Conservation (phyloP, 2,329 filamentous ascomycete species). For the Fusarium sarcochroum region DNA sequence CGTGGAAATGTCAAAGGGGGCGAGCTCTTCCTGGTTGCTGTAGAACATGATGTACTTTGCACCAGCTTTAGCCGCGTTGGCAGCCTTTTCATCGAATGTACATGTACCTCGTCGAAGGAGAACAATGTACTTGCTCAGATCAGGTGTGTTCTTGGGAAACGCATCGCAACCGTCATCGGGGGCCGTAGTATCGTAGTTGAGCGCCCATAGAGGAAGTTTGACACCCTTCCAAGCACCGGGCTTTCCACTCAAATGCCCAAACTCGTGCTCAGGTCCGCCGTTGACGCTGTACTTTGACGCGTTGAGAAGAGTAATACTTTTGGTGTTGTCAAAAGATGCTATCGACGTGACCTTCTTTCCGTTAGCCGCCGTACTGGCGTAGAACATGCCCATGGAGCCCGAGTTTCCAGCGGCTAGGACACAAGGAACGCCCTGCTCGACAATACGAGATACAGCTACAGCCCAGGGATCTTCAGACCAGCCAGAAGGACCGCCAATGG, state of each 20-base stretch:
- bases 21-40: conserved; percentile 63
- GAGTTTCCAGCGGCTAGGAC: conserved; percentile 68
- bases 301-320: conserved; percentile 60
- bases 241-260: conserved; percentile 60
- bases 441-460: conserved; percentile 65
- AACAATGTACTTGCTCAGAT: conserved; percentile 70
- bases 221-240: conserved; percentile 61
- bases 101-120: conserved; percentile 72
- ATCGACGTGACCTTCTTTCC: conserved; percentile 64
- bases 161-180: conserved; percentile 66
- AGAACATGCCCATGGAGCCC: conserved; percentile 63
- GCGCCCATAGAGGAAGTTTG: conserved; percentile 64
- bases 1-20: conserved; percentile 51
- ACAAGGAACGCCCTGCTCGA: conserved; percentile 66
- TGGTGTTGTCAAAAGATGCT: conserved; percentile 64
- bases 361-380: conserved; percentile 62
- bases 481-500: conserved; percentile 65
- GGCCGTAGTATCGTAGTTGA: conserved; percentile 63
- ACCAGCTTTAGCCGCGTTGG: conserved; percentile 66
- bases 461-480: conserved; percentile 68
- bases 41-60: conserved; percentile 74
- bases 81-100: conserved; percentile 67
- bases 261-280: conserved; percentile 52
- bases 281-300: conserved; percentile 59
- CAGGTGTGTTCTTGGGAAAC: conserved; percentile 66